Evolutionary conservation across 495 filamentous ascomycete genomes (phyloP), one percentile per base, ranked within the genome.

Genomic region (Aspergillus baeticus): DNA sequence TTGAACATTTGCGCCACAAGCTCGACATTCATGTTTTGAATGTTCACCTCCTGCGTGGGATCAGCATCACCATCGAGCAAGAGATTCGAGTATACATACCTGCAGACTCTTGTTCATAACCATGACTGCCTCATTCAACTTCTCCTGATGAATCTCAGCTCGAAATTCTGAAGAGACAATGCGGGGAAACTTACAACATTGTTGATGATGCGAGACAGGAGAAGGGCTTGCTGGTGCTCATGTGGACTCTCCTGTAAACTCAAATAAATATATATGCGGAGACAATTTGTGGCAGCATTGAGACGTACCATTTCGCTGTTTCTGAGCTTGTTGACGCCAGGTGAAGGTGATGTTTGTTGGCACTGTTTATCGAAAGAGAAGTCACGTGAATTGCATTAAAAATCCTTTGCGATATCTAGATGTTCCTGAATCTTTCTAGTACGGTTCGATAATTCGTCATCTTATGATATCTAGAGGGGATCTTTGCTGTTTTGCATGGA

Each of bases 1-100:
- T 97, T 96, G 78, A 98, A 98, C 94, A 98, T 98, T 71, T 98
- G 94, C 7, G 94, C 92, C 3, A 98, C 94, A 8, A 98, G 79
- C 74, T 98, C 94, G 5, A 96, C 90, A 67, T 98, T 93, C 91
- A 97, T 96, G 63, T 98, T 98, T 61, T 96, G 88, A 34, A 96
- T 86, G 68, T 97, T 98, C 82, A 97, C 96, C 62, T 97, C 92
- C 90, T 96, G 46, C 6, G 10, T 0, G 36, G 50, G 42, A 38
- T 54, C 22, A 61, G 51, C 45, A 34, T 31, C 26, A 29, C 4
- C 6, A 17, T n/a, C 6, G 6, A 35, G 31, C 21, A 17, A 14
- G 10, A 22, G 1, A 23, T 36, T 2, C 14, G 35, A 5, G 18
- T 36, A n/a, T 23, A n/a, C 14, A 22, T 72, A 93, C 91, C 75